Base-by-base conservation (phyloP, 345 rosid species). In the Gossypium anomalum region DNA sequence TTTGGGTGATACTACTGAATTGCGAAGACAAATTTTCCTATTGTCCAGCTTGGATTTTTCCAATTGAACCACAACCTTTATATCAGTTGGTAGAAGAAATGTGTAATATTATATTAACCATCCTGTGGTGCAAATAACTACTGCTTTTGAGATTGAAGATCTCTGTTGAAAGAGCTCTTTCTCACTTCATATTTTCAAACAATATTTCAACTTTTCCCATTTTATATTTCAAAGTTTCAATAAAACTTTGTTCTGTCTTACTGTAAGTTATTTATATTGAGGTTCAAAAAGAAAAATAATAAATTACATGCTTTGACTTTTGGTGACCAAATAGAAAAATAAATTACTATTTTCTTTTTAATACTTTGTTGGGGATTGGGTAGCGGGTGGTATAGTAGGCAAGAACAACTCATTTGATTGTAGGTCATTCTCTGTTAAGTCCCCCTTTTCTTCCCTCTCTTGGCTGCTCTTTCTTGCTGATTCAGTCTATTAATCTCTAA, bases 401-500 rank as follows among this genome's bases (percentile, higher is more conserved):
- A 16, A 45, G 16, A 69, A 27, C 51, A 11, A 44, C 55, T 67
- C 72, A 52, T 22, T 34, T 53, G 19, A 4, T 19, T 75, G 23
- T 70, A 27, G 43, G 14, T 77, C 56, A 48, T 66, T 53, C 12
- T 47, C 55, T 23, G 3, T 17, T 4, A 9, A 45, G 11, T 34
- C 0, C 41, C 41, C 41, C 7, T 7, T 7, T 7, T 6, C 5
- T 3, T 6, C 38, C 9, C 20, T 23, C 67, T 41, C 65, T 15
- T 74, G 12, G 60, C 19, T 43, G 16, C n/a, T 73, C 23, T 74
- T 61, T 64, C 70, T 47, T 48, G 73, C 79, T 82, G 34, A 74
- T 80, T 67, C 17, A 45, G 25, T 73, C 74, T 77, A 13, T 71
- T 79, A 22, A 34, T 34, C 61, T 76, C 48, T 75, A 45, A 62